These are phyloP conservation scores for Colletotrichum gigasporum DNA, from an alignment of 2,329 filamentous ascomycete species.

Conservation along the genomic window DNA sequence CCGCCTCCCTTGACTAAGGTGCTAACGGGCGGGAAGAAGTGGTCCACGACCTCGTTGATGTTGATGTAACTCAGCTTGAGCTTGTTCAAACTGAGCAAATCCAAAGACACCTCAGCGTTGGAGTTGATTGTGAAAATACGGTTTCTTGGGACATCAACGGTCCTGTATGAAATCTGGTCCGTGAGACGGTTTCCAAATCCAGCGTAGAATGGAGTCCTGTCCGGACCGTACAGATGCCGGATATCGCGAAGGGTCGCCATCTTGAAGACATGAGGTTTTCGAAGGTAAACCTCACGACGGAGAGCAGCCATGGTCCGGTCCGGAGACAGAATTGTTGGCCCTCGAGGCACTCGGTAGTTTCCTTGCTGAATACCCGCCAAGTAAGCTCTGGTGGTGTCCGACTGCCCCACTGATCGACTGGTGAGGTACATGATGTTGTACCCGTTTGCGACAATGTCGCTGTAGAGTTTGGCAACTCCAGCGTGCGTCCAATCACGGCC, in stretches of 20 bases:
- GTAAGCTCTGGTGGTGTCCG: conserved; percentile 90
- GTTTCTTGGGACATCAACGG: conserved; percentile 92
- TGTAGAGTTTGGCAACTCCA: conserved; percentile 96
- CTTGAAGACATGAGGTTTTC: conserved; percentile 98
- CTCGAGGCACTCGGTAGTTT: conserved; percentile 83
- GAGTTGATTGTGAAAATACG: conserved; percentile 99
- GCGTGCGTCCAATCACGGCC: conserved; percentile 98
- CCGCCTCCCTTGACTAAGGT: conserved; percentile 88
- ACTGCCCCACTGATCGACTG: conserved; percentile 90
- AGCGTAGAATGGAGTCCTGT: conserved; percentile 89
- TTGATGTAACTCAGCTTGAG: conserved; percentile 97
- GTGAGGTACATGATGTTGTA: conserved; percentile 99
- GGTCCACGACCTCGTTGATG: conserved; percentile 96
- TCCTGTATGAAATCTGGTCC: conserved; percentile 94
- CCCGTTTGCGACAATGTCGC: conserved; percentile 92
- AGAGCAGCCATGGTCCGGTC: conserved; percentile 95
- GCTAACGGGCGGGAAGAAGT: conserved; percentile 94
- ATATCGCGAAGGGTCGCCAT: conserved; percentile 98
- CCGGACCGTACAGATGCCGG: conserved; percentile 81
- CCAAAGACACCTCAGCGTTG: conserved; percentile 93
- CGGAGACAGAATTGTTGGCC: conserved; percentile 93
- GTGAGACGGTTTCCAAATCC: conserved; percentile 97
- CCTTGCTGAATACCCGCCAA: conserved; percentile 91
- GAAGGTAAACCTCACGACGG: conserved; percentile 89
- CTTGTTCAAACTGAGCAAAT: conserved; percentile 89